phyloP scores from a whole-genome alignment of 208 protist species.

The Angomonas desouzai region DNA sequence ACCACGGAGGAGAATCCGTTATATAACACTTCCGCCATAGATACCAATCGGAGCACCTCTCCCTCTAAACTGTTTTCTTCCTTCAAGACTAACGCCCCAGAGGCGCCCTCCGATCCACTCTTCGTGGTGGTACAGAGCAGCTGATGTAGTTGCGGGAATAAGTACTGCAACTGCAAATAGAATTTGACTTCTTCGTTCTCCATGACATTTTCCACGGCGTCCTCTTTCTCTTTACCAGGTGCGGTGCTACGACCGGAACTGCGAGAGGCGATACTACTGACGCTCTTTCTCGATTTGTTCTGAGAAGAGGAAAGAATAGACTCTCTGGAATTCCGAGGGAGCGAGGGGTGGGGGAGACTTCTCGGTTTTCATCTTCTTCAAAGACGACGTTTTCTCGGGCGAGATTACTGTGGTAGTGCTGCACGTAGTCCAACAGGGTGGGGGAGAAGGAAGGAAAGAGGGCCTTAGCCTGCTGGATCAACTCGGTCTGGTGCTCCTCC shows the following conservation, averaged over 20 bases:
- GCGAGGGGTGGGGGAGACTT: background rate
- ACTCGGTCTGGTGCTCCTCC: background rate
- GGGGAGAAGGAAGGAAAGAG: background rate
- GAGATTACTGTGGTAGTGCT: background rate
- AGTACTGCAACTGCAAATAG: slow-evolving; percentile 2
- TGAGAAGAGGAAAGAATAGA: background rate
- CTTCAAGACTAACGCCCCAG: background rate
- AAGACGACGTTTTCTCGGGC: too few relatives aligned
- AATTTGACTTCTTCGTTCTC: background rate
- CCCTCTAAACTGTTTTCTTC: slow-evolving; percentile 14
- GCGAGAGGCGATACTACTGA: background rate
- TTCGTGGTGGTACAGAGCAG: background rate
- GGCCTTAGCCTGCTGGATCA: background rate
- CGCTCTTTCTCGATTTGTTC: background rate
- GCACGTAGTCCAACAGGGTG: background rate
- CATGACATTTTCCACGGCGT: slow-evolving; percentile 1
- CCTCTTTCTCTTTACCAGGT: background rate
- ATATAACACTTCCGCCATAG: slow-evolving; percentile 6
- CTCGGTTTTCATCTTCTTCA: background rate
- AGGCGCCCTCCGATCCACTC: background rate
- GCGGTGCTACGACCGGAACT: background rate
- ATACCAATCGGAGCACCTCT: slow-evolving; percentile 14
- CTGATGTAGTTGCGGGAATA: background rate
- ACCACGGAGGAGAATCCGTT: slow-evolving; percentile 4
- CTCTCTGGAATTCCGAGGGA: background rate